These are phyloP conservation scores for Blastomyces percursus DNA, from an alignment of 2,329 filamentous ascomycete genomes.

Conservation along the genomic window DNA sequence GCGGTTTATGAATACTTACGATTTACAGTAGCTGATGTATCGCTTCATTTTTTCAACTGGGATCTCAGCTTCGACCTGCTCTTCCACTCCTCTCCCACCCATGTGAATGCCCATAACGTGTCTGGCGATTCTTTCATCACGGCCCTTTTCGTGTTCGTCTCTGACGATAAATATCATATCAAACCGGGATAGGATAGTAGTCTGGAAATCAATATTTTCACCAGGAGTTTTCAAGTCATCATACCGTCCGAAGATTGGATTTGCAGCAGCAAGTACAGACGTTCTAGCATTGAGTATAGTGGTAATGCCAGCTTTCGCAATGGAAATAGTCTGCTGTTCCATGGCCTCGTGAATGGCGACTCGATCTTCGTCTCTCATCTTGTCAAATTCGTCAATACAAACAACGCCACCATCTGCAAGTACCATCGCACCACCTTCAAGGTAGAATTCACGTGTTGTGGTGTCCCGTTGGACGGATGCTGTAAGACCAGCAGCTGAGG, in stretches of 20 bases:
- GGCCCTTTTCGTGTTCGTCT: slow-evolving; percentile 80
- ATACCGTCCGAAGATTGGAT: slow-evolving; percentile 95
- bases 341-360: slow-evolving; percentile 99
- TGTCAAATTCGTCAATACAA: slow-evolving; percentile 98
- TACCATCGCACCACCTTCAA: slow-evolving; percentile 97
- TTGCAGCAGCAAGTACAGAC: slow-evolving; percentile 87
- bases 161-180: slow-evolving; percentile 99
- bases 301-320: slow-evolving; percentile 96
- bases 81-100: slow-evolving; percentile 72
- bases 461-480: slow-evolving; percentile 92
- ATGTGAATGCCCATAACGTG: slow-evolving; percentile 98
- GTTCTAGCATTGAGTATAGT: slow-evolving; percentile 95
- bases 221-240: slow-evolving; percentile 96
- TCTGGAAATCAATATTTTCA: slow-evolving; percentile 99
- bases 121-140: slow-evolving; percentile 86
- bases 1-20: slow-evolving; percentile 45
- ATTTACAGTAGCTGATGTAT: slow-evolving; percentile 95
- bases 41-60: slow-evolving; percentile 94
- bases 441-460: slow-evolving; percentile 87
- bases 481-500: slow-evolving; percentile 91
- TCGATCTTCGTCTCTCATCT: slow-evolving; percentile 97
- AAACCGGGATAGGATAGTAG: slow-evolving; percentile 93
- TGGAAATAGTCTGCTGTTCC: slow-evolving; percentile 99
- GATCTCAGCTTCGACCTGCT: slow-evolving; percentile 76
- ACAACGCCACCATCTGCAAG: slow-evolving; percentile 93